Percentiles rank a stretch among this genome's conserved stretches.
phyloP scores from a whole-genome alignment of 2,329 filamentous ascomycete genomes.

The Aspergillus alliaceus region DNA sequence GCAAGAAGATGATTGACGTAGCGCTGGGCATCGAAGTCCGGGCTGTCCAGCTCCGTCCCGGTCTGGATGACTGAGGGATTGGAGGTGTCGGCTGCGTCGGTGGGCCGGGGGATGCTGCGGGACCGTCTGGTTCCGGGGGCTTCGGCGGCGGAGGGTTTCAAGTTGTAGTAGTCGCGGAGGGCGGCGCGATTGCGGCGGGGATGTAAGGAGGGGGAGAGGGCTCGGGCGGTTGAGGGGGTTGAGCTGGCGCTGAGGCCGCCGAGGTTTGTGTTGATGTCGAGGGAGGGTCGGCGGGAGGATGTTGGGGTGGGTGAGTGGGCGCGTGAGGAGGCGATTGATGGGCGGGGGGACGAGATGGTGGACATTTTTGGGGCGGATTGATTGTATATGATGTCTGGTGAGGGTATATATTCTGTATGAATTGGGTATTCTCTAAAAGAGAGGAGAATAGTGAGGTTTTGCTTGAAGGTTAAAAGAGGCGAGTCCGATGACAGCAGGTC shows the following conservation, averaged over 20 bases:
- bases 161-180: slow-evolving; percentile 91
- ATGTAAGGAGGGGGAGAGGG: slow-evolving; percentile 36
- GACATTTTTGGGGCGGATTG: slow-evolving; percentile 56
- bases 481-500: too few species aligned
- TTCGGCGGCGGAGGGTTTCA: slow-evolving; percentile 55
- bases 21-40: slow-evolving; percentile 69
- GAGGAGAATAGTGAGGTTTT: neutral
- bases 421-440: too few species aligned
- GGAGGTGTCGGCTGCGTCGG: slow-evolving; percentile 41
- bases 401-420: neutral
- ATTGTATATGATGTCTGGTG: neutral
- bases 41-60: slow-evolving; percentile 67
- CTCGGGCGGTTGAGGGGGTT: slow-evolving; percentile 42
- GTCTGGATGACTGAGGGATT: slow-evolving; percentile 29
- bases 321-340: slow-evolving; percentile 58
- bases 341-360: slow-evolving; percentile 60
- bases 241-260: slow-evolving; percentile 45
- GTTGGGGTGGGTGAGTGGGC: slow-evolving; percentile 63
- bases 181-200: slow-evolving; percentile 74
- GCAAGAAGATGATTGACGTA: slow-evolving; percentile 47
- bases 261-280: slow-evolving; percentile 65
- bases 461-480: neutral
- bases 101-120: slow-evolving; percentile 44
- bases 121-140: slow-evolving; percentile 32
- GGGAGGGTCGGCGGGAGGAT: slow-evolving; percentile 72